Evolutionary conservation across 768 basidiomycete species (phyloP), one percentile per base, ranked within the genome.

Genomic region (Chalciporus piperatus): DNA sequence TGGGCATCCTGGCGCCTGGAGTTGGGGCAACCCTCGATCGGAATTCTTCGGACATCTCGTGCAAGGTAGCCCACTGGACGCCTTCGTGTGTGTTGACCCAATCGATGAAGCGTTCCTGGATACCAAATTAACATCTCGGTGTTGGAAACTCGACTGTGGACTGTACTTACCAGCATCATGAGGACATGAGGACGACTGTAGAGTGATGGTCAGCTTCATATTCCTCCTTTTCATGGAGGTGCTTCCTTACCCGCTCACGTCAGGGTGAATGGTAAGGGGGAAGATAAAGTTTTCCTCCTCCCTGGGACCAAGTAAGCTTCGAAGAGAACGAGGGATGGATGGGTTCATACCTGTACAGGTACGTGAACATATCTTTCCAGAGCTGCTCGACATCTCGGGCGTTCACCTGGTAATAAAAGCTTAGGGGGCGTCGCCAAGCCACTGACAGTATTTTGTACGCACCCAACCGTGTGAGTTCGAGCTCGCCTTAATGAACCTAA

Each of bases 221-320:
- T 43, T 39, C 27, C 25, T 57, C 13, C 40, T 44, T 41, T 25
- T n/a, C 12, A 6, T 27, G 30, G 14, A 35, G 23, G 47, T 46
- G 23, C 41, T 32, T 16, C 62, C 79, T 58, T 67, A 79, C 78
- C 85, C 85, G 61, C 82, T 82, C 20, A 87, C 85, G 58, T 89
- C 87, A 1, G 88, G 87, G 58, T 89, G 88, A 37, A 91, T 86
- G 2, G 87, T 89, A 51, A 89, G 78, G 0, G 86, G 86, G 58
- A 87, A 85, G n/a, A 84, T 76, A 51, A 85, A 84, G 63, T 80
- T 75, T 57, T 80, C 77, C 65, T 84, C 80, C 55, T 83, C 82
- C 41, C 81, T 80, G 49, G 23, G 38, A 57, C 33, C 44, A 53
- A 48, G 20, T 55, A n/a, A 44, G 19, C n/a, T 40, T 14, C 27